Conservation (phyloP, 2,329 filamentous ascomycete genomes). For the Exophiala bonariae region DNA sequence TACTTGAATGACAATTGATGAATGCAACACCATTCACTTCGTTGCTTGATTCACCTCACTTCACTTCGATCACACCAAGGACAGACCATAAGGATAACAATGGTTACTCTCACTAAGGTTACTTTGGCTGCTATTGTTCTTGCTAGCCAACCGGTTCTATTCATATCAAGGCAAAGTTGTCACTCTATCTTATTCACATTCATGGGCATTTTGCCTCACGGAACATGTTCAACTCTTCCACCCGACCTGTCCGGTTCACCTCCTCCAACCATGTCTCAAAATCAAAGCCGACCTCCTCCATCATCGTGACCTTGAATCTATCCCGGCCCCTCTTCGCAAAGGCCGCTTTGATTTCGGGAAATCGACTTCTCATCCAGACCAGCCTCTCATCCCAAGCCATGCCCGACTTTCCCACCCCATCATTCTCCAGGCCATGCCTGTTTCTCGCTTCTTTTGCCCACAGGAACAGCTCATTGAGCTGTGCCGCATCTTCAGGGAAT, state of each 20-base stretch:
- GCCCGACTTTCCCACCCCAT: constrained; percentile 63
- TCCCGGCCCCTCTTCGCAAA: constrained; percentile 67
- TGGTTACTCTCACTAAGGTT: too few relatives aligned
- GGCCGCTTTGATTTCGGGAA: constrained; percentile 67
- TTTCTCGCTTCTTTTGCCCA: constrained; percentile 40
- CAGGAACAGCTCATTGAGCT: constrained; percentile 44
- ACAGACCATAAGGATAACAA: too few relatives aligned
- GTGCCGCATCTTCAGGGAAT: constrained; percentile 49
- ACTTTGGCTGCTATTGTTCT: too few relatives aligned
- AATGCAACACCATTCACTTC: too few relatives aligned
- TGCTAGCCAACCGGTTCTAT: too few relatives aligned
- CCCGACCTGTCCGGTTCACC: constrained; percentile 1
- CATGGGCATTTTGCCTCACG: constrained; percentile 4
- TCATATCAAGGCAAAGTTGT: too few relatives aligned
- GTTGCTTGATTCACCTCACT: too few relatives aligned
- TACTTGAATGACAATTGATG: too few relatives aligned
- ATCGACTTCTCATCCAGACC: constrained; percentile 70
- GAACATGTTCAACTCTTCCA: constrained; percentile 19
- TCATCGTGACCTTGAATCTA: constrained; percentile 56
- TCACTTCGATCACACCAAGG: too few relatives aligned
- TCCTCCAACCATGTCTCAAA: constrained; percentile 45
- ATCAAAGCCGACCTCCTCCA: constrained; percentile 72
- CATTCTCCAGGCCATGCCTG: constrained; percentile 41
- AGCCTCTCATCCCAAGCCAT: constrained; percentile 70
- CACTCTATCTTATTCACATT: too few relatives aligned